Conservation (phyloP, 192 early-diverging fungal species). For the Coemansia sp. region DNA sequence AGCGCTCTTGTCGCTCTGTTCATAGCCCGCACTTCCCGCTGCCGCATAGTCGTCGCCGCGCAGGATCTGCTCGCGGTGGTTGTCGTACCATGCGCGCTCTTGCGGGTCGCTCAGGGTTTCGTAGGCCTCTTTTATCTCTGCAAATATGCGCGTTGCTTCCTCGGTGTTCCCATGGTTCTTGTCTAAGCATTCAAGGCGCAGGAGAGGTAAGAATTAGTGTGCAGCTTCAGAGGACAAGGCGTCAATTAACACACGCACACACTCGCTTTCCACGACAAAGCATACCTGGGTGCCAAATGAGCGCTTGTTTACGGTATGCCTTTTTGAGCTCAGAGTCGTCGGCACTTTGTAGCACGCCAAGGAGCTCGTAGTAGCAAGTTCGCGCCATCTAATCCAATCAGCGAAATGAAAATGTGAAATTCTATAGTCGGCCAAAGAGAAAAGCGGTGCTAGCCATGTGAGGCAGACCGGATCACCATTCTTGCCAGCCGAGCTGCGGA, state of each 20-base stretch:
- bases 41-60: conserved; percentile 62
- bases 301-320: conserved; percentile 74
- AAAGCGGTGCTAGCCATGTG: not conserved
- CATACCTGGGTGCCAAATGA: conserved; percentile 77
- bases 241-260: not conserved
- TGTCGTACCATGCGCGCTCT: conserved; percentile 95
- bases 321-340: conserved; percentile 80
- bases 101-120: conserved; percentile 89
- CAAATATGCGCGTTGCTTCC: conserved; percentile 85
- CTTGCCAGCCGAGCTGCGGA: not conserved
- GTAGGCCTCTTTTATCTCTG: conserved; percentile 89
- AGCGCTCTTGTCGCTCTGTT: conserved; percentile 46
- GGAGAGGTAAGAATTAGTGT: conserved; percentile 15
- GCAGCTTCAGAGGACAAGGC: not conserved
- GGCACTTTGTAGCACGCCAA: conserved; percentile 75
- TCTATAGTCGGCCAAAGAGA: not conserved
- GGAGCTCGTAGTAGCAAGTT: conserved; percentile 88
- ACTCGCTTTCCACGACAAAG: not conserved
- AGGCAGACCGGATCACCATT: not conserved
- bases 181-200: conserved; percentile 64
- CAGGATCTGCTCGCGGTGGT: conserved; percentile 88
- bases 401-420: not conserved
- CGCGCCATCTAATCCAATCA: conserved; percentile 45
- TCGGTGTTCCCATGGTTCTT: conserved; percentile 82
- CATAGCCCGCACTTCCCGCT: conserved; percentile 50